phyloP scores from a whole-genome alignment of 2,329 filamentous ascomycete genomes.

The Hypoxylon sp. region DNA sequence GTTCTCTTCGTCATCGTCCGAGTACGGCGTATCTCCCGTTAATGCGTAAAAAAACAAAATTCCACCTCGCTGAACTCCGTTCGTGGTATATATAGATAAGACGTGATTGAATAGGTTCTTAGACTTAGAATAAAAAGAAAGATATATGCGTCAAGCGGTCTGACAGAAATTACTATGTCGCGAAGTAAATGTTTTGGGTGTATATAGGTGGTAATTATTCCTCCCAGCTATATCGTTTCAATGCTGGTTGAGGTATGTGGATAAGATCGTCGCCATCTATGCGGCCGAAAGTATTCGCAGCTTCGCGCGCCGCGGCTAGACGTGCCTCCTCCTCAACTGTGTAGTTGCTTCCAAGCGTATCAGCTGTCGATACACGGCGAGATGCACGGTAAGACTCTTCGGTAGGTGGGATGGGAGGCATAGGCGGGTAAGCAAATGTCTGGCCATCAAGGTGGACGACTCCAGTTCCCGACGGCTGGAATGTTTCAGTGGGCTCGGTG shows the following conservation, averaged over 20 bases:
- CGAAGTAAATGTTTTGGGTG: neutral
- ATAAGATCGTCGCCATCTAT: constrained; percentile 51
- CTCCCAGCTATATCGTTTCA: constrained; percentile 53
- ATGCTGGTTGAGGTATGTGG: constrained; percentile 52
- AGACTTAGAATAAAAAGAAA: constrained; percentile 3
- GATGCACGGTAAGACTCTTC: constrained; percentile 42
- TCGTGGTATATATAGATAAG: constrained; percentile 43
- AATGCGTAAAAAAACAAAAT: constrained; percentile 27
- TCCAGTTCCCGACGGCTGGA: constrained; percentile 39
- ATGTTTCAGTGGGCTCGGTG: constrained; percentile 1
- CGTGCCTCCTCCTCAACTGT: constrained; percentile 66
- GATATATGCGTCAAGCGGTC: constrained; percentile 32
- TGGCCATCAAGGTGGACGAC: constrained; percentile 48
- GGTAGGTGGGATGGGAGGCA: constrained; percentile 47
- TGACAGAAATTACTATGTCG: constrained; percentile 26
- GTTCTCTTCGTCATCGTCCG: constrained; percentile 24
- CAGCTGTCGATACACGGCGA: constrained; percentile 50
- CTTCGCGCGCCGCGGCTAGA: constrained; percentile 34
- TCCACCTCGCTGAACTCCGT: constrained; percentile 41
- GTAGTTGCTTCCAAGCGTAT: constrained; percentile 69
- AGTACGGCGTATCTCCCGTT: constrained; percentile 19
- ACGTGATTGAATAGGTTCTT: neutral
- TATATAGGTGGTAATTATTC: constrained; percentile 30
- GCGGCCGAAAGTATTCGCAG: constrained; percentile 40
- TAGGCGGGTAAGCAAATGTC: constrained; percentile 39